Percentiles rank a stretch among this genome's conserved stretches.
These are phyloP conservation scores for Ananas comosus DNA, from an alignment of 176 grass and related monocot genomes.

Conservation along the genomic window DNA sequence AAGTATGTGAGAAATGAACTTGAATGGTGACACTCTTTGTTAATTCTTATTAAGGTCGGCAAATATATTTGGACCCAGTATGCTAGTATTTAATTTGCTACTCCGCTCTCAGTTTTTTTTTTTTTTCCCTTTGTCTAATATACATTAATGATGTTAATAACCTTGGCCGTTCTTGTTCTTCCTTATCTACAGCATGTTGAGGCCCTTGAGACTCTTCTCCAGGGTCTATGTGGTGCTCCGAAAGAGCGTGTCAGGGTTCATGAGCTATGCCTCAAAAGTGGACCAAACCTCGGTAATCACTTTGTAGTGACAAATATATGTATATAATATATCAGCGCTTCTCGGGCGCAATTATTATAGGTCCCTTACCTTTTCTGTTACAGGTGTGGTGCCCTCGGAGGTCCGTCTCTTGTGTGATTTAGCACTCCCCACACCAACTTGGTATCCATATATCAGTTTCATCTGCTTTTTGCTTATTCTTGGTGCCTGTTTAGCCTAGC, in stretches of 20 bases:
- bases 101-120: conserved; percentile 1
- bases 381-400: conserved; percentile 65
- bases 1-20: background rate
- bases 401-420: conserved; percentile 73
- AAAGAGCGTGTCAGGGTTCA: conserved; percentile 81
- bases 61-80: background rate
- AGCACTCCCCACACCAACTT: conserved; percentile 60
- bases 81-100: background rate
- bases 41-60: background rate
- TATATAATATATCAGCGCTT: background rate
- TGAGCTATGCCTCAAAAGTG: conserved; percentile 85
- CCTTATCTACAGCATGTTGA: conserved; percentile 68
- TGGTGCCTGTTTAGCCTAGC: too few relatives aligned
- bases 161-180: background rate
- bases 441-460: conserved; percentile 33
- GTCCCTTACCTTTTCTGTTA: conserved; percentile 14
- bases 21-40: background rate
- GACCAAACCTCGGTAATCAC: conserved; percentile 53
- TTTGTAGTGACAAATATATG: background rate
- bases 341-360: conserved; percentile 17
- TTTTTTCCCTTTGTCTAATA: conserved; percentile 1
- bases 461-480: conserved; percentile 5
- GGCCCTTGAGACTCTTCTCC: conserved; percentile 78
- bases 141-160: conserved; percentile 1
- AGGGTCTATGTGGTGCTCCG: conserved; percentile 71